Base-by-base conservation (phyloP, 495 filamentous ascomycete genomes). In the Chaetomium fimeti region DNA sequence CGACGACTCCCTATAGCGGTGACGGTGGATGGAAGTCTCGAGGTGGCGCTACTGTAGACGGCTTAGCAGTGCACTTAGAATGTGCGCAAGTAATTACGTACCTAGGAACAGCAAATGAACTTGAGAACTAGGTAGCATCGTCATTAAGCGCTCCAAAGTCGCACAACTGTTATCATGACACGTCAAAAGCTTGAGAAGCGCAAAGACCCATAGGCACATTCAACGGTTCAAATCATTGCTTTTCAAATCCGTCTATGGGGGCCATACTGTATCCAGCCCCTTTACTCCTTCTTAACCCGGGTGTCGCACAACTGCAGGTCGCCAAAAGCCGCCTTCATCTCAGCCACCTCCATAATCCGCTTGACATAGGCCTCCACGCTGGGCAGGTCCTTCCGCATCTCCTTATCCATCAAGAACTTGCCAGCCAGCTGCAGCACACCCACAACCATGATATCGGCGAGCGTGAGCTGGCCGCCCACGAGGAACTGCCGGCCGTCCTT, bases 371-470 rank as follows among this genome's bases (percentile, higher is more conserved):
- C 75, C 36, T 82, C 70, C 2, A 77, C 62, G 27, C 66, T 70
- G 12, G 85, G 83, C 58, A 75, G 74, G 60, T 72, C 73, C 61
- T 74, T 71, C 51, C 82, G 73, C 76, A 81, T 79, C 74, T 85
- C 83, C 2, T 65, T 71, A 72, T 86, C 83, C 38, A 86, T 70
- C 9, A 79, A 51, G 63, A 78, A 71, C 32, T 74, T 71, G 60
- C 80, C 73, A 5, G 69, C 76, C 71, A 77, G 76, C 18, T 68
- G 60, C 59, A 87, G 57, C 1, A 72, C 28, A 12, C 76, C 66
- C 3, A 73, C 78, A 3, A 86, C 68, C 57, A 77, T 80, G 43
- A 85, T 71, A 74, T 87, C 84, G 28, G 83, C 85, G 65, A 87
- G 57, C 53, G 79, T 85, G 48, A 84, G 42, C 70, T 79, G 70